phyloP scores from a whole-genome alignment of 2,329 filamentous ascomycete genomes.

The Paraphaeosphaeria minitans region DNA sequence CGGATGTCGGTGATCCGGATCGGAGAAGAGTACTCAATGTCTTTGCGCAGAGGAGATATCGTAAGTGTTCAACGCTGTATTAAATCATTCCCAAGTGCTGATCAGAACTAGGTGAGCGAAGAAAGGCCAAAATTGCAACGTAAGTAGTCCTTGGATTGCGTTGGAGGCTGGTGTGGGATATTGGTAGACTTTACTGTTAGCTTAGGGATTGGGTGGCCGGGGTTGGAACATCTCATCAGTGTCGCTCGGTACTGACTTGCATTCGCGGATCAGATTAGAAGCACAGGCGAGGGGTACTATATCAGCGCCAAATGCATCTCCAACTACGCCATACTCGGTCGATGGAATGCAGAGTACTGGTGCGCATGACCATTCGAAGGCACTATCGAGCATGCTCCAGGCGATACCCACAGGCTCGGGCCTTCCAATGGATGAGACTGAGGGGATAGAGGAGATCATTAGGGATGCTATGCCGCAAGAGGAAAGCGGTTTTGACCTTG shows the following conservation, averaged over 20 bases:
- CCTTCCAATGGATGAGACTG: background rate
- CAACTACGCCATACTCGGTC: background rate
- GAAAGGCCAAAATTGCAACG: constrained; percentile 31
- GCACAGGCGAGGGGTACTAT: constrained; percentile 22
- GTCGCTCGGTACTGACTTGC: background rate
- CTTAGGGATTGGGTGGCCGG: background rate
- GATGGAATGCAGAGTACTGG: background rate
- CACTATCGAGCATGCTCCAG: background rate
- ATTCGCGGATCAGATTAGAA: constrained; percentile 19
- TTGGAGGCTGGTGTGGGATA: background rate
- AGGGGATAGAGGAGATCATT: constrained; percentile 16
- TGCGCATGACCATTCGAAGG: background rate
- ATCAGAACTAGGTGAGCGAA: constrained; percentile 27
- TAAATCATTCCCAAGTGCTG: background rate
- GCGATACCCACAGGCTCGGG: background rate
- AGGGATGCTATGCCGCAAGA: constrained; percentile 3
- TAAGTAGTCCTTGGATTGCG: background rate
- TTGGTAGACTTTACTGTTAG: background rate
- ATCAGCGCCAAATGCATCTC: background rate
- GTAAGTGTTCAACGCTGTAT: constrained; percentile 17
- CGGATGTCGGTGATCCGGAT: constrained; percentile 33
- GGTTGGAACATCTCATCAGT: background rate
- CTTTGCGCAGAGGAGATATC: constrained; percentile 38
- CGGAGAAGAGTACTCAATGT: constrained; percentile 40
- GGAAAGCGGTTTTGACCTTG: constrained; percentile 5